phyloP scores from a whole-genome alignment of 108 stramenopile genomes.

The Conticribra guillardii region DNA sequence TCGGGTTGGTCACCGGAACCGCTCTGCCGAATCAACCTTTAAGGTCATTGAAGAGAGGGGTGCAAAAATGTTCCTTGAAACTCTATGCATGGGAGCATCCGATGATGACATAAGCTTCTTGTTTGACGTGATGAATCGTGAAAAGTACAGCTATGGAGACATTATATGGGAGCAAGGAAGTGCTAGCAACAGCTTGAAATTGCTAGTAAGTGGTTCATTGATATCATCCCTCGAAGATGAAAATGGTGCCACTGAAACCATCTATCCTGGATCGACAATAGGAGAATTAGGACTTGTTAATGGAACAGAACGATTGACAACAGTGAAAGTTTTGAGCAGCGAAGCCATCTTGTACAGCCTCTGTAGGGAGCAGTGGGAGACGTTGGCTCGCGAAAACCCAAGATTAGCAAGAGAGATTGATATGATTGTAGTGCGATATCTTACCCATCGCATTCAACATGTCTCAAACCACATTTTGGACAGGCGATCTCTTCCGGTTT shows the following conservation, averaged over 20 bases:
- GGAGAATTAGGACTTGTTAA: slow-evolving; percentile 76
- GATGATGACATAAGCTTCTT: slow-evolving; percentile 32
- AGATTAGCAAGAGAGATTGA: slow-evolving; percentile 62
- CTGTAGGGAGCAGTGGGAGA: slow-evolving; percentile 48
- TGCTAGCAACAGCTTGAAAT: slow-evolving; percentile 62
- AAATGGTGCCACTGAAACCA: slow-evolving; percentile 50
- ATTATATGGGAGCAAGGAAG: slow-evolving; percentile 59
- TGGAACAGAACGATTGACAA: slow-evolving; percentile 55
- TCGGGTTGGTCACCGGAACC: not conserved
- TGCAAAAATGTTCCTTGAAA: slow-evolving; percentile 42
- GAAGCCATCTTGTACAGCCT: slow-evolving; percentile 68
- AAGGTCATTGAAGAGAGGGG: slow-evolving; percentile 11
- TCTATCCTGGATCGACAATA: slow-evolving; percentile 51
- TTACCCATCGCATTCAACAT: slow-evolving; percentile 66
- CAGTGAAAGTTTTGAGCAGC: slow-evolving; percentile 55
- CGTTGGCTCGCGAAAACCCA: slow-evolving; percentile 47
- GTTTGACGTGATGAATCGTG: slow-evolving; percentile 37
- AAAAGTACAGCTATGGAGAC: slow-evolving; percentile 53
- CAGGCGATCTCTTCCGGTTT: slow-evolving; percentile 62
- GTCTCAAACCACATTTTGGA: slow-evolving; percentile 71
- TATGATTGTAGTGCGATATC: slow-evolving; percentile 68
- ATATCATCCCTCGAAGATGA: slow-evolving; percentile 64
- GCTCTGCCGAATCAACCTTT: not conserved
- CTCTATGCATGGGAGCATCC: slow-evolving; percentile 43
- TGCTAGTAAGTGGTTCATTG: slow-evolving; percentile 55